These are phyloP conservation scores for Amaranthus palmeri DNA, from an alignment of 148 eudicot genomes.

Conservation along the genomic window DNA sequence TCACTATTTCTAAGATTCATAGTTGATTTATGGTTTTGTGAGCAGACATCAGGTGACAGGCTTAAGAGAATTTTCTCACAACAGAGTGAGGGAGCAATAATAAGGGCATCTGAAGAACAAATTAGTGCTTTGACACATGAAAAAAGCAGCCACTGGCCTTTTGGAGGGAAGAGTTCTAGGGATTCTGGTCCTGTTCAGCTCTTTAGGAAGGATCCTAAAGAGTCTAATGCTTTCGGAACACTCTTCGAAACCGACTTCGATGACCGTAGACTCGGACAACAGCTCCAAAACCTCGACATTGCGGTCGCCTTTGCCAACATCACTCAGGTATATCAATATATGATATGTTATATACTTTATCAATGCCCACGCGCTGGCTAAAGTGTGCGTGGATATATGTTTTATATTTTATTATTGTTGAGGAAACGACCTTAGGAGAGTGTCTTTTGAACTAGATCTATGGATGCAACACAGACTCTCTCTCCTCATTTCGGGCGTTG, in stretches of 20 bases:
- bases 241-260: constrained; percentile 37
- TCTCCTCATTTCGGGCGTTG: too few species aligned
- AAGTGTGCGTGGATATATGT: not conserved
- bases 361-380: too few species aligned
- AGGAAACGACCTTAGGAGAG: too few species aligned
- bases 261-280: constrained; percentile 22
- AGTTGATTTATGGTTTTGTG: not conserved
- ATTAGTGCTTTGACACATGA: constrained; percentile 53
- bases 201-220: constrained; percentile 37
- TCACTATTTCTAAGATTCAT: not conserved
- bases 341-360: too few species aligned
- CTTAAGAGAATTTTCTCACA: constrained; percentile 42
- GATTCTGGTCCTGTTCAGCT: constrained; percentile 38
- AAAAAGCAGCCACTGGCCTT: constrained; percentile 51
- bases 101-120: constrained; percentile 64
- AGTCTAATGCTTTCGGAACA: constrained; percentile 51
- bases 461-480: too few species aligned
- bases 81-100: constrained; percentile 41
- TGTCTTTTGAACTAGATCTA: too few species aligned
- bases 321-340: constrained; percentile 37
- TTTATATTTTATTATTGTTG: not conserved
- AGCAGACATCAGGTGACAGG: constrained; percentile 38
- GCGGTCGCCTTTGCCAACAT: constrained; percentile 55
- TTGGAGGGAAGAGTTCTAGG: constrained; percentile 34
- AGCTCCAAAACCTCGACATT: constrained; percentile 44